Evolutionary conservation across 495 filamentous ascomycete genomes (phyloP).

Genomic region (Amniculicola lignicola): DNA sequence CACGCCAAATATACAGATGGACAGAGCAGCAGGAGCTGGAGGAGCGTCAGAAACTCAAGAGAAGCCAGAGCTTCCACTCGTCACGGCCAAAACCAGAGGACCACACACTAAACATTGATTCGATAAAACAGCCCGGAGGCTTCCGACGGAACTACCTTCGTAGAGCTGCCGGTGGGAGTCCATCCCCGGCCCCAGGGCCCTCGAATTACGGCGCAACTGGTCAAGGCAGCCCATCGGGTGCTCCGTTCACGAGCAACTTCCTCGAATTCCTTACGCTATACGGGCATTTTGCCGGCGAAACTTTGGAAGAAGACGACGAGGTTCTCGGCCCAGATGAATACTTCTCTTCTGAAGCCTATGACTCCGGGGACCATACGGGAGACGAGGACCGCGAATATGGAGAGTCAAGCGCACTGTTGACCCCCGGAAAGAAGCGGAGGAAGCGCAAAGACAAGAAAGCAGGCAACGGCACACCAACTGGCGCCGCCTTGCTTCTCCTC

Average conservation of each 20-base stretch:
- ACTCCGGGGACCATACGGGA: conserved; percentile 44
- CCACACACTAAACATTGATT: conserved; percentile 75
- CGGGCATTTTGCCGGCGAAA: conserved; percentile 95
- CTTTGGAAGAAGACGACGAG: conserved; percentile 93
- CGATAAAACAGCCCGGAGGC: conserved; percentile 87
- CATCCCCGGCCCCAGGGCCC: conserved; percentile 44
- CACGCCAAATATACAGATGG: conserved; percentile 90
- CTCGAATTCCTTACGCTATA: conserved; percentile 93
- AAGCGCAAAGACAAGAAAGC: conserved; percentile 65
- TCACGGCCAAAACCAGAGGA: conserved; percentile 71
- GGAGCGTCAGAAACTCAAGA: conserved; percentile 56
- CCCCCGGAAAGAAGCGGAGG: conserved; percentile 65
- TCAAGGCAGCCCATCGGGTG: conserved; percentile 44
- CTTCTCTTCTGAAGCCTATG: conserved; percentile 67
- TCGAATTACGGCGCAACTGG: conserved; percentile 40
- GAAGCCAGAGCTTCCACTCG: conserved; percentile 82
- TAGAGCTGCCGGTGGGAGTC: conserved; percentile 61
- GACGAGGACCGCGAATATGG: conserved; percentile 67
- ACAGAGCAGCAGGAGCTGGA: conserved; percentile 69
- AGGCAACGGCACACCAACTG: conserved; percentile 68
- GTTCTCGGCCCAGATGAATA: conserved; percentile 79
- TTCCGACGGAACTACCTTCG: conserved; percentile 87
- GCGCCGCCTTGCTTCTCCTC: conserved; percentile 76
- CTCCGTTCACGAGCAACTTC: conserved; percentile 81
- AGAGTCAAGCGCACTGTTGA: conserved; percentile 78